Conservation (phyloP, 1,284 basidiomycete species). For the Sporisorium iseilematis-ciliati region DNA sequence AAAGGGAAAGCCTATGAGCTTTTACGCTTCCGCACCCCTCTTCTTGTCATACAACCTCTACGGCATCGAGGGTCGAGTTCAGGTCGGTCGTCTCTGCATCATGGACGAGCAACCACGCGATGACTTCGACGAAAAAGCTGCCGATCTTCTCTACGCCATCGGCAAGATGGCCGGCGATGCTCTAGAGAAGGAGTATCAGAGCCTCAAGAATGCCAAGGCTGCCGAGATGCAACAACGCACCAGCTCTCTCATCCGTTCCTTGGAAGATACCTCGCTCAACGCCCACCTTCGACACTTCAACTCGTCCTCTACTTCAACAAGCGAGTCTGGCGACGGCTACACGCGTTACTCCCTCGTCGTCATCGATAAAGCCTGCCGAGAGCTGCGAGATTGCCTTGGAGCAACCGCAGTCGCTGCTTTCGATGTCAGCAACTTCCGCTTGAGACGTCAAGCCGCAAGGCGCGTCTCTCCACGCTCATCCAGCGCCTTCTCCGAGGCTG, state of each 20-base stretch:
- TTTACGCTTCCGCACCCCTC: constrained; percentile 60
- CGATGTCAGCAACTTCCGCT: constrained; percentile 40
- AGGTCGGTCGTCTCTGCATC: constrained; percentile 56
- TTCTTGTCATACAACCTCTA: constrained; percentile 33
- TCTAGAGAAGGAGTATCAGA: constrained; percentile 53
- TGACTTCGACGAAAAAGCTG: constrained; percentile 45
- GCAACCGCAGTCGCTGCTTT: constrained; percentile 40
- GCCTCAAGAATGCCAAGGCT: constrained; percentile 34
- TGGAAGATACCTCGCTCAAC: constrained; percentile 33
- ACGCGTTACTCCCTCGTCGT: constrained; percentile 32
- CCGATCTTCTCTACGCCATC: constrained; percentile 48
- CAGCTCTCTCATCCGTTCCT: constrained; percentile 29
- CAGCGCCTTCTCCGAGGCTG: constrained; percentile 10
- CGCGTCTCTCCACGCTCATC: constrained; percentile 28
- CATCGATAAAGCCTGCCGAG: constrained; percentile 32
- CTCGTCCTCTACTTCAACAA: constrained; percentile 8
- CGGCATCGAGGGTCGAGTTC: constrained; percentile 39
- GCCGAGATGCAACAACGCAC: constrained; percentile 49
- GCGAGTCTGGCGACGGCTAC: constrained; percentile 27
- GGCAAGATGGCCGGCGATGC: constrained; percentile 55
- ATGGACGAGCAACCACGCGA: constrained; percentile 44
- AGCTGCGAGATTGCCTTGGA: constrained; percentile 32
- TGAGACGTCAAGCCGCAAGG: constrained; percentile 10
- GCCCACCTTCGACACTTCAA: constrained; percentile 24
- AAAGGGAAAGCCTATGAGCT: constrained; percentile 43